phyloP scores from a whole-genome alignment of 2,329 filamentous ascomycete genomes.

The Aspergillus sclerotialis region DNA sequence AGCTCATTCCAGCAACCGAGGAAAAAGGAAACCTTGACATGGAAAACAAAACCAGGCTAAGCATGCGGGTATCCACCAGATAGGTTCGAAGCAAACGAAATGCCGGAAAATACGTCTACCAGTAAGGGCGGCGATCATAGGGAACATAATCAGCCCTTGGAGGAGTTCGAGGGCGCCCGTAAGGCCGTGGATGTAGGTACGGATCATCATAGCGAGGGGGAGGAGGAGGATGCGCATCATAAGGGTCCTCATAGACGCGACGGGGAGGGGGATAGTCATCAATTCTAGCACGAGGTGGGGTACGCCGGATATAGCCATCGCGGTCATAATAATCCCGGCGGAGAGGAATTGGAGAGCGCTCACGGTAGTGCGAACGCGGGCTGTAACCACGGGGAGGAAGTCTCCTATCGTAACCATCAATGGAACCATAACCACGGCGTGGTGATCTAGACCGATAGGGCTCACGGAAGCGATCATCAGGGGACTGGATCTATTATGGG shows the following conservation, averaged over 20 bases:
- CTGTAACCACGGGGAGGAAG: conserved; percentile 74
- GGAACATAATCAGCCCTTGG: conserved; percentile 34
- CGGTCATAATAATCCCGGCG: conserved; percentile 84
- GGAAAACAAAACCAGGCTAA: conserved; percentile 6
- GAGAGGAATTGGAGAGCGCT: conserved; percentile 65
- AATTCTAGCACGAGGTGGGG: conserved; percentile 68
- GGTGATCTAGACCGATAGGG: conserved; percentile 76
- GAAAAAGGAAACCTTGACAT: conserved; percentile 2
- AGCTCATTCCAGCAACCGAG: conserved; percentile 2
- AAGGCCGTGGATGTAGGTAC: conserved; percentile 51
- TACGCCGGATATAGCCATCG: conserved; percentile 67
- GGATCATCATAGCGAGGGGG: conserved; percentile 52
- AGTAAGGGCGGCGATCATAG: conserved; percentile 40
- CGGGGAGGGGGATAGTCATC: conserved; percentile 65
- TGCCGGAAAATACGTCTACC: conserved; percentile 25
- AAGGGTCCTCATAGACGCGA: conserved; percentile 55
- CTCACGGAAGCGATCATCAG: conserved; percentile 64
- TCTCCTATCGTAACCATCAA: conserved; percentile 78
- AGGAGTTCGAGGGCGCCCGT: conserved; percentile 42
- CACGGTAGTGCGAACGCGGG: conserved; percentile 78
- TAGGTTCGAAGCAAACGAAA: conserved; percentile 10
- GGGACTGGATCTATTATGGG: conserved; percentile 54
- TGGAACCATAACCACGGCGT: conserved; percentile 58
- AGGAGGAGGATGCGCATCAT: conserved; percentile 46
- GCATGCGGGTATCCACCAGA: conserved; percentile 18